These are phyloP conservation scores for Babesia divergens DNA, from an alignment of 169 alveolate species.

Conservation along the genomic window DNA sequence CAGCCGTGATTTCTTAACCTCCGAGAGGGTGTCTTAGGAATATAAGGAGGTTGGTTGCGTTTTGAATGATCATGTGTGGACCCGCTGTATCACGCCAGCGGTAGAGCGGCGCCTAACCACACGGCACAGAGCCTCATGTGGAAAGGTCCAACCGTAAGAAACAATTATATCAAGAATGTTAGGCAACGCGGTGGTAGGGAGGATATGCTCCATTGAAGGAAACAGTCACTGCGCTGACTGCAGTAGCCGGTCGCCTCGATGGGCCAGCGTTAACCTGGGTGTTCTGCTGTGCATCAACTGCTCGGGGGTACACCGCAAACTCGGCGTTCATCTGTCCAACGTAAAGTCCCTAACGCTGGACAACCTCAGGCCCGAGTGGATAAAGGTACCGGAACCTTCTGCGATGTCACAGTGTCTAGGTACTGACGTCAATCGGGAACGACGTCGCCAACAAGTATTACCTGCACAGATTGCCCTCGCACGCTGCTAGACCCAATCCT, in stretches of 20 bases:
- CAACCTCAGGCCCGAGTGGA: conserved; percentile 84
- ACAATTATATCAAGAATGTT: no score
- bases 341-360: conserved; percentile 92
- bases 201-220: conserved; percentile 75
- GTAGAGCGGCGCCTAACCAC: not conserved
- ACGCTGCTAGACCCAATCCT: conserved; percentile 26
- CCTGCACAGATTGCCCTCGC: conserved; percentile 66
- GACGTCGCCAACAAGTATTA: conserved; percentile 71
- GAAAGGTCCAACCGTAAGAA: no score
- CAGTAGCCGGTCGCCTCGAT: conserved; percentile 89
- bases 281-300: conserved; percentile 92
- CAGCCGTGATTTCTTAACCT: no score
- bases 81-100: not conserved
- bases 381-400: conserved; percentile 22
- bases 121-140: no score
- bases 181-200: conserved; percentile 61
- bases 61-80: not conserved
- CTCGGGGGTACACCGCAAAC: conserved; percentile 93
- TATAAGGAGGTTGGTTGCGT: no score
- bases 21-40: no score
- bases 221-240: conserved; percentile 95
- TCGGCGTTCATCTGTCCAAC: conserved; percentile 92
- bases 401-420: conserved; percentile 7
- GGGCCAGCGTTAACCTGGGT: conserved; percentile 95
- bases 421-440: conserved; percentile 61